A percentile compares a stretch with the other conserved stretches of the same genome.
These are phyloP conservation scores for Talaromyces sp. DNA, from an alignment of 2,329 filamentous ascomycete genomes.

Conservation along the genomic window DNA sequence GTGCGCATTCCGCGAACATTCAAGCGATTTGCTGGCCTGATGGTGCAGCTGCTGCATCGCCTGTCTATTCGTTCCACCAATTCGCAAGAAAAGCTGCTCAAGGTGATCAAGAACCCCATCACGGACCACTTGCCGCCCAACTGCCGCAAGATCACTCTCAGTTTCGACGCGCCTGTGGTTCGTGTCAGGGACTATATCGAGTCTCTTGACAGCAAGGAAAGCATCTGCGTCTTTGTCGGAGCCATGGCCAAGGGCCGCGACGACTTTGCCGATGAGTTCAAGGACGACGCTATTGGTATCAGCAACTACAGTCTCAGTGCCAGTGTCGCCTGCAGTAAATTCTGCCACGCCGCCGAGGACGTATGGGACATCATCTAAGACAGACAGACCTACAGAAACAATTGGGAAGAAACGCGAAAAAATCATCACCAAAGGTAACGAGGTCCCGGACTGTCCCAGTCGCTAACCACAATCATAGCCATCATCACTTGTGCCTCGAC, in stretches of 20 bases:
- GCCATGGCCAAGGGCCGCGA: constrained; percentile 97
- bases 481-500: not conserved
- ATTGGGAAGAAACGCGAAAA: not conserved
- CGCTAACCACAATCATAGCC: constrained; percentile 12
- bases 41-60: constrained; percentile 95
- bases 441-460: constrained; percentile 18
- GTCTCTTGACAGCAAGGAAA: constrained; percentile 72
- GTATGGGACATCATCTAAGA: constrained; percentile 84
- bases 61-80: constrained; percentile 94
- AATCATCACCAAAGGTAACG: constrained; percentile 18
- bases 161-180: constrained; percentile 84
- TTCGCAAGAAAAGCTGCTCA: constrained; percentile 93
- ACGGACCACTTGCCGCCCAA: constrained; percentile 94
- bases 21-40: constrained; percentile 96
- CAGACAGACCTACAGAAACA: no score
- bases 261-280: constrained; percentile 88
- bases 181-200: constrained; percentile 85
- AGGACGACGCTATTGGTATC: constrained; percentile 96
- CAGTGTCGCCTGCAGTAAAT: constrained; percentile 98
- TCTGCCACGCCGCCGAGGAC: constrained; percentile 97
- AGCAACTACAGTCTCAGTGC: constrained; percentile 97
- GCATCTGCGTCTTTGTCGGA: constrained; percentile 94
- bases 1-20: constrained; percentile 97
- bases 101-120: constrained; percentile 97
- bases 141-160: constrained; percentile 94